Evolutionary conservation across 306 rosid genomes (phyloP).

Genomic region (Inga oerstediana): DNA sequence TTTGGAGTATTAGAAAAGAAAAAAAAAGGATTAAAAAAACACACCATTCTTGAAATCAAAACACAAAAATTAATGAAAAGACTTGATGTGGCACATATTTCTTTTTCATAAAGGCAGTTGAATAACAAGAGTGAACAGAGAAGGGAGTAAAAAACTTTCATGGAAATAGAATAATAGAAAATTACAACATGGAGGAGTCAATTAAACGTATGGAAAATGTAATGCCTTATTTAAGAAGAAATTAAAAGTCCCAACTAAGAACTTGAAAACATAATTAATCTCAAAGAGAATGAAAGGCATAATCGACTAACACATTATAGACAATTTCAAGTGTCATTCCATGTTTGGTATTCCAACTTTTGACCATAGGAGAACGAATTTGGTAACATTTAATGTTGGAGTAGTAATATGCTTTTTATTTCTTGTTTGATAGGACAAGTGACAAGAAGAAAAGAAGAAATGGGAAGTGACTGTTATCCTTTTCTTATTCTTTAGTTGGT

Average conservation of each 20-base stretch:
- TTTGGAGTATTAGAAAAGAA: background rate
- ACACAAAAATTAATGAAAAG: background rate
- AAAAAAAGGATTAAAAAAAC: background rate
- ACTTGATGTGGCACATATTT: background rate
- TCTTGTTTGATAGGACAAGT: background rate
- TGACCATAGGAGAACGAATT: conserved; percentile 16
- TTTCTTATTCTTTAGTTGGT: background rate
- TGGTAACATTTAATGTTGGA: background rate
- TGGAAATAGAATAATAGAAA: background rate
- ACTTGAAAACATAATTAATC: background rate
- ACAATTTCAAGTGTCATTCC: conserved; percentile 18
- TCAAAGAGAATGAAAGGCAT: conserved; percentile 7
- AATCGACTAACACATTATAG: background rate
- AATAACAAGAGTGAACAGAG: background rate
- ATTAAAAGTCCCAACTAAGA: conserved; percentile 9
- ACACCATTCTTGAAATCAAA: background rate
- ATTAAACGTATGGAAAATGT: background rate
- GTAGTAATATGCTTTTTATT: background rate
- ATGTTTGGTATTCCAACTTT: conserved; percentile 52
- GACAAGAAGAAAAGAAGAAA: background rate
- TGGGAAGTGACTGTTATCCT: background rate
- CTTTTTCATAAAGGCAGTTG: background rate
- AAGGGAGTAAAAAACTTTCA: background rate
- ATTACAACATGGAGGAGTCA: background rate
- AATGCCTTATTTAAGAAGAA: conserved; percentile 20